Conservation (phyloP, 441 rosid species). For the Raphanus hybrid region DNA sequence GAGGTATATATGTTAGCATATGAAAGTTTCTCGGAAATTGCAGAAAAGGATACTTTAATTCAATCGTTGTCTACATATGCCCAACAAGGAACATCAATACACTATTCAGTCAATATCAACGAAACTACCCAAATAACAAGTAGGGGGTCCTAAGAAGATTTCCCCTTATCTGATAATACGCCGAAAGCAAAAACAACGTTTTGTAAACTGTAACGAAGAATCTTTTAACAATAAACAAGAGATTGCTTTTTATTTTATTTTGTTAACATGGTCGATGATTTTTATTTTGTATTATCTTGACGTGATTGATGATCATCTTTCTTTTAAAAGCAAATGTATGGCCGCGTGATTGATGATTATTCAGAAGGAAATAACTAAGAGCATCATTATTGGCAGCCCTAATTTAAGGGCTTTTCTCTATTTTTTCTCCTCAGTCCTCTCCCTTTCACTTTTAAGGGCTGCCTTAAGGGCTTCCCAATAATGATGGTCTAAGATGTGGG, state of each 20-base stretch:
- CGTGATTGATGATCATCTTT: no score
- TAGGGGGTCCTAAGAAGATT: not conserved
- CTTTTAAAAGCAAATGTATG: no score
- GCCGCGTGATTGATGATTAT: no score
- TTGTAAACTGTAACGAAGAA: not conserved
- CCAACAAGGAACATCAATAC: not conserved
- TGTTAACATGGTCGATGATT: no score
- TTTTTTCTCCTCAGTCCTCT: no score
- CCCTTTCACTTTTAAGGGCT: no score
- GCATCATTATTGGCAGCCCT: no score
- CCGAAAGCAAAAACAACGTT: not conserved
- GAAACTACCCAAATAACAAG: conserved; percentile 27
- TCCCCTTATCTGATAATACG: not conserved
- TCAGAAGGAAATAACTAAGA: no score
- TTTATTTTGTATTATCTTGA: no score
- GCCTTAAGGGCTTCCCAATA: no score
- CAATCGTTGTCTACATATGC: conserved; percentile 16
- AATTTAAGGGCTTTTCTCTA: no score
- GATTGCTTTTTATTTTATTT: not conserved
- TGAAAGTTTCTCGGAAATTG: conserved; percentile 36
- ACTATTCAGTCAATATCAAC: conserved; percentile 13
- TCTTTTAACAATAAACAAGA: not conserved
- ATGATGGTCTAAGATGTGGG: no score
- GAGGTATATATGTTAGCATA: not conserved
- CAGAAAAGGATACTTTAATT: not conserved